Percentiles rank a stretch among this genome's conserved stretches.
Conservation (phyloP, 1,284 basidiomycete species). For the Sanghuangporus baumii region DNA sequence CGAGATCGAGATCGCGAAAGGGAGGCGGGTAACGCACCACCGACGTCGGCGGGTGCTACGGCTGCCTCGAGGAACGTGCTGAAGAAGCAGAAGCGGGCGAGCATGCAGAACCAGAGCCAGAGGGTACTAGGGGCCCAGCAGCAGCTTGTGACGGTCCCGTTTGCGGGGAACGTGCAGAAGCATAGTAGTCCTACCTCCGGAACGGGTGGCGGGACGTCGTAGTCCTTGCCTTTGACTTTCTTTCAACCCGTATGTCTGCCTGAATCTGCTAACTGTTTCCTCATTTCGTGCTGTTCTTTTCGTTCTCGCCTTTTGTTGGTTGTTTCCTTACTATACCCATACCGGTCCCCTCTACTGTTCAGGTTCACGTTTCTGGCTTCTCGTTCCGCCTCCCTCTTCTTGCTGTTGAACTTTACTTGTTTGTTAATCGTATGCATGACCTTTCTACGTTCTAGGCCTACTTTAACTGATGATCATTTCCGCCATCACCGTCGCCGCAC, state of each 20-base stretch:
- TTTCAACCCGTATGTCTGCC: neutral
- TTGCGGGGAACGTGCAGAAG: neutral
- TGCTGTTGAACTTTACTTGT: no score
- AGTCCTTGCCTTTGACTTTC: neutral
- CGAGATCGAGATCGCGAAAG: neutral
- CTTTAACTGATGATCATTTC: no score
- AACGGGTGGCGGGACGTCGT: slow-evolving; percentile 1
- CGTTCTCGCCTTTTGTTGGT: no score
- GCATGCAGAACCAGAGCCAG: slow-evolving; percentile 10
- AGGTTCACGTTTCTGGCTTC: neutral
- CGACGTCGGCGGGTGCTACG: neutral
- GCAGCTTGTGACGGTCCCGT: neutral
- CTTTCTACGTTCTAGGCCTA: no score
- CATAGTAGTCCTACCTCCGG: neutral
- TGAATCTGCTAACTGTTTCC: neutral
- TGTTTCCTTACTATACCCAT: no score
- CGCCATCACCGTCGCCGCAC: no score
- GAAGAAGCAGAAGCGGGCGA: slow-evolving; percentile 17
- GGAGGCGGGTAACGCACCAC: neutral
- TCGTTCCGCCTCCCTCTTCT: neutral
- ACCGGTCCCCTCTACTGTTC: neutral
- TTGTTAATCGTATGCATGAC: no score
- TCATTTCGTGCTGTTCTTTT: no score
- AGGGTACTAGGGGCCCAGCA: neutral
- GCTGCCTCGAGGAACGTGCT: slow-evolving; percentile 7